phyloP scores from a whole-genome alignment of 192 early-diverging fungal species.

The Gaertneriomyces sp. region DNA sequence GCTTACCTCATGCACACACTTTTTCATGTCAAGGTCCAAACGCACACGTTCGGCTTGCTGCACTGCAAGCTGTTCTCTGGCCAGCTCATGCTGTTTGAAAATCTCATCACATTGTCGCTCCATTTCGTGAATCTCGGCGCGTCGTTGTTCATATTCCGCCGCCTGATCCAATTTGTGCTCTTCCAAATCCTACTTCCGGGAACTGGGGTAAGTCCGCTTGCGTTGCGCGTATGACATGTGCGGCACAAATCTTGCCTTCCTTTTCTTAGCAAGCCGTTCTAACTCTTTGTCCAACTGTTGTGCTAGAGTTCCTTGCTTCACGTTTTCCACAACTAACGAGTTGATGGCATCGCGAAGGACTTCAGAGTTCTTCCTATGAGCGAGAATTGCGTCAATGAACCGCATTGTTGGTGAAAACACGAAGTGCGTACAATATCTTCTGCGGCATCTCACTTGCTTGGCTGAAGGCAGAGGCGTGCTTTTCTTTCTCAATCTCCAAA shows the following conservation, averaged over 20 bases:
- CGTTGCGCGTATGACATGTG: background rate
- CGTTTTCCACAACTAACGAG: slow-evolving; percentile 53
- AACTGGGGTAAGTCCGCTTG: background rate
- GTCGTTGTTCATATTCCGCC: slow-evolving; percentile 51
- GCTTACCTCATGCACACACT: slow-evolving; percentile 46
- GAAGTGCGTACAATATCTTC: slow-evolving; percentile 53
- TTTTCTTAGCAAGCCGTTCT: slow-evolving; percentile 47
- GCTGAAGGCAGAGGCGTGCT: slow-evolving; percentile 46
- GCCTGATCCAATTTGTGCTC: slow-evolving; percentile 50
- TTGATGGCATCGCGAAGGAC: slow-evolving; percentile 55
- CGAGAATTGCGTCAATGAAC: slow-evolving; percentile 1
- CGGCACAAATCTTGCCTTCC: slow-evolving; percentile 31
- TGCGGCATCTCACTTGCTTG: slow-evolving; percentile 58
- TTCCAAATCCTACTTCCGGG: slow-evolving; percentile 43
- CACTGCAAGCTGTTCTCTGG: slow-evolving; percentile 55
- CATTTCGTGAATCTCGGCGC: slow-evolving; percentile 55
- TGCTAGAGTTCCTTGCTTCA: slow-evolving; percentile 47
- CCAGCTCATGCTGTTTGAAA: slow-evolving; percentile 59
- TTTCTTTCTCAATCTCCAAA: slow-evolving; percentile 56
- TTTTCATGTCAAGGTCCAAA: slow-evolving; percentile 46
- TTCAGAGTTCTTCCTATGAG: slow-evolving; percentile 54
- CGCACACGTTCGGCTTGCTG: slow-evolving; percentile 53
- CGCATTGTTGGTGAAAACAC: background rate
- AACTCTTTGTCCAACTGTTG: slow-evolving; percentile 57
- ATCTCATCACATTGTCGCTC: slow-evolving; percentile 58